These are phyloP conservation scores for Panellus pusillus DNA, from an alignment of 768 basidiomycete species.

Conservation along the genomic window DNA sequence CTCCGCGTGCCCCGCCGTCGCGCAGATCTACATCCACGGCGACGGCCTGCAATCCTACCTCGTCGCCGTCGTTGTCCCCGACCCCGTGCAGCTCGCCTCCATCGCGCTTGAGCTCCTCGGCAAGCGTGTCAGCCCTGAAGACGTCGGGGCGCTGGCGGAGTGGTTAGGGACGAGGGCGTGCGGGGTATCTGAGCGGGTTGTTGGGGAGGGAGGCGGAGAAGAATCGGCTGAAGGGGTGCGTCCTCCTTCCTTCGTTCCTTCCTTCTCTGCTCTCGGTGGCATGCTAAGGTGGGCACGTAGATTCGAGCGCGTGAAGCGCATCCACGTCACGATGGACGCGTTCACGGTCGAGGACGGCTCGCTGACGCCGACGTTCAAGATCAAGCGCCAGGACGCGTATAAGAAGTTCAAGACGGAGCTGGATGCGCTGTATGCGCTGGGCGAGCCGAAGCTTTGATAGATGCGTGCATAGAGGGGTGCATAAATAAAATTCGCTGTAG, in stretches of 20 bases:
- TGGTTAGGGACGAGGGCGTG: slow-evolving; percentile 62
- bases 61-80: slow-evolving; percentile 80
- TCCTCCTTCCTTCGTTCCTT: neutral
- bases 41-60: slow-evolving; percentile 87
- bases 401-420: slow-evolving; percentile 70
- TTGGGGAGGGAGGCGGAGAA: slow-evolving; percentile 63
- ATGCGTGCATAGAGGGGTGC: too few species aligned
- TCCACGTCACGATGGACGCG: slow-evolving; percentile 70
- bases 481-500: too few species aligned
- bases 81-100: slow-evolving; percentile 69
- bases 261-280: neutral
- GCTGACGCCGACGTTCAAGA: slow-evolving; percentile 89
- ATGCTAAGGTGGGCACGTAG: too few species aligned
- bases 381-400: slow-evolving; percentile 79
- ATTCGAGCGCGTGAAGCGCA: slow-evolving; percentile 85
- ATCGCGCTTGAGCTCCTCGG: too few species aligned
- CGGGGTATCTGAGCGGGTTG: slow-evolving; percentile 42
- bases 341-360: slow-evolving; percentile 81
- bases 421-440: slow-evolving; percentile 69
- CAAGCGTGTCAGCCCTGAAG: slow-evolving; percentile 50
- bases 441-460: slow-evolving; percentile 50
- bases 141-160: slow-evolving; percentile 50
- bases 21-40: slow-evolving; percentile 87
- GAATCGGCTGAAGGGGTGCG: slow-evolving; percentile 76
- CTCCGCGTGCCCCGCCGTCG: slow-evolving; percentile 63